Evolutionary conservation across 768 basidiomycete genomes (phyloP).

Genomic region (Cubamyces sp.): DNA sequence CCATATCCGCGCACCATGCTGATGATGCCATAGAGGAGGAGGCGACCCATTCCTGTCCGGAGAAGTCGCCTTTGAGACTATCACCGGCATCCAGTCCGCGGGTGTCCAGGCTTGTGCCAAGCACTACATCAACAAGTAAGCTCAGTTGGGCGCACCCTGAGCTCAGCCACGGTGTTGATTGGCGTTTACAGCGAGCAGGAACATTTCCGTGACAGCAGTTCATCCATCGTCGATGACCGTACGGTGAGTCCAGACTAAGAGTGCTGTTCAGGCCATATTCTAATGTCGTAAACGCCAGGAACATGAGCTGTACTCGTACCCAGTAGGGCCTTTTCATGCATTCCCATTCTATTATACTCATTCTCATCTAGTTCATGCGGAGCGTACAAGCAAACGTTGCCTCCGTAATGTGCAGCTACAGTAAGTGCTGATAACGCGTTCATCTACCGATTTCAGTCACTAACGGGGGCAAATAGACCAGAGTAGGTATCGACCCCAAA

Average conservation of each 20-base stretch:
- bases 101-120: constrained; percentile 89
- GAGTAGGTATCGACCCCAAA: constrained; percentile 8
- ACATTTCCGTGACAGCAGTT: constrained; percentile 52
- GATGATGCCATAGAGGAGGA: constrained; percentile 74
- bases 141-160: no score
- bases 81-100: constrained; percentile 74
- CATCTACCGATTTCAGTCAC: background rate
- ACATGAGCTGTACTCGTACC: constrained; percentile 72
- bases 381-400: constrained; percentile 77
- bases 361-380: constrained; percentile 48
- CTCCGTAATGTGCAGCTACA: constrained; percentile 77
- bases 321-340: constrained; percentile 29
- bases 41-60: constrained; percentile 86
- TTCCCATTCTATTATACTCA: background rate
- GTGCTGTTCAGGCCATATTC: background rate
- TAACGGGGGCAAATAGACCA: constrained; percentile 1
- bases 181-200: constrained; percentile 54
- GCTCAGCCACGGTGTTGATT: background rate
- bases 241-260: constrained; percentile 18
- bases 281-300: constrained; percentile 36
- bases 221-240: constrained; percentile 73
- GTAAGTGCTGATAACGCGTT: constrained; percentile 38
- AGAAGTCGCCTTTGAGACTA: constrained; percentile 75
- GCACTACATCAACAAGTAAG: constrained; percentile 56
- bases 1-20: constrained; percentile 68